Percentiles rank a stretch among this genome's conserved stretches.
These are phyloP conservation scores for Trypanosoma cruzi DNA, from an alignment of 208 protist species.

Conservation along the genomic window DNA sequence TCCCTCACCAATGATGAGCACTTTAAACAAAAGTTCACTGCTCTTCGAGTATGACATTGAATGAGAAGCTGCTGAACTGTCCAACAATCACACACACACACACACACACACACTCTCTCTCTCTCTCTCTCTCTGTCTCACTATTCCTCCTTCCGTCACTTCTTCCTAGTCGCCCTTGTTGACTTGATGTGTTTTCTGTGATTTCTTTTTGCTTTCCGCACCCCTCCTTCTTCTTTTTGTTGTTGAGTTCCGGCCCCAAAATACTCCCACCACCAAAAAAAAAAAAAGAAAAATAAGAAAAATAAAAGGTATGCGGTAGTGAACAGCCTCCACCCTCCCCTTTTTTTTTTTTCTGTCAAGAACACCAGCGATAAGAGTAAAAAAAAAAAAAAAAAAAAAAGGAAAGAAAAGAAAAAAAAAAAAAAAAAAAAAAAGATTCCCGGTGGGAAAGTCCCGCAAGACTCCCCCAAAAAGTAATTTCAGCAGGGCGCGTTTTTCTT, in stretches of 20 bases:
- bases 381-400: neutral
- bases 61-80: neutral
- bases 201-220: too few species aligned
- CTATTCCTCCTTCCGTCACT: too few species aligned
- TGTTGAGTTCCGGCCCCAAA: too few species aligned
- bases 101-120: conserved; percentile 2
- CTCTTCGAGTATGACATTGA: conserved; percentile 13
- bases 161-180: too few species aligned
- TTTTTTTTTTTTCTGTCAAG: conserved; percentile 7
- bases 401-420: conserved; percentile 14
- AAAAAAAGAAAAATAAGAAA: too few species aligned
- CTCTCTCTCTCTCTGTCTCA: conserved; percentile 4
- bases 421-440: neutral
- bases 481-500: too few species aligned
- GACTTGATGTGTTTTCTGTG: too few species aligned
- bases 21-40: conserved; percentile 40
- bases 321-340: neutral
- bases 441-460: neutral
- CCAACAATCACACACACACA: neutral
- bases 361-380: too few species aligned
- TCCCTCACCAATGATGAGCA: conserved; percentile 78
- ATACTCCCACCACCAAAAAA: too few species aligned
- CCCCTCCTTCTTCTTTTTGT: too few species aligned
- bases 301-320: neutral
- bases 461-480: too few species aligned